phyloP scores from a whole-genome alignment of 1,284 basidiomycete species.

The Pseudozyma sp. region DNA sequence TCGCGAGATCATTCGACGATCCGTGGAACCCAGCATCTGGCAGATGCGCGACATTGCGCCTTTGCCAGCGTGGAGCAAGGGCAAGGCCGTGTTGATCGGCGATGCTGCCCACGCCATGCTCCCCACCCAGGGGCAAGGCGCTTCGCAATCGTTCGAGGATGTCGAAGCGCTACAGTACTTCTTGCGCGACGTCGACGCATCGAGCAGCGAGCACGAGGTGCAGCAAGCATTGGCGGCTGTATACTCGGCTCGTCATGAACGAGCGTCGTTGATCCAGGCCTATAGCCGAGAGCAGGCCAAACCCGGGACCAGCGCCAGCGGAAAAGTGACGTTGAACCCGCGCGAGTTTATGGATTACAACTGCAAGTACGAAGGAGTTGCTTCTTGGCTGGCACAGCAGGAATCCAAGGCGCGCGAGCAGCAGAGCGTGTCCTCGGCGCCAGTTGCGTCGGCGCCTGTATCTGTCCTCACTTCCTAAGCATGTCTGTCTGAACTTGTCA shows the following conservation, averaged over 20 bases:
- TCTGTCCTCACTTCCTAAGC: no score
- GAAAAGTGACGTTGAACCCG: slow-evolving; percentile 14
- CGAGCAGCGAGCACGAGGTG: neutral
- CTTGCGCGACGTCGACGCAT: slow-evolving; percentile 3
- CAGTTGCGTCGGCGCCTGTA: no score
- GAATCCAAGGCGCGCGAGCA: neutral
- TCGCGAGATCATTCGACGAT: slow-evolving; percentile 74
- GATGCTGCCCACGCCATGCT: slow-evolving; percentile 65
- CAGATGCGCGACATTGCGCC: slow-evolving; percentile 66
- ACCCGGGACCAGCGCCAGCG: slow-evolving; percentile 7
- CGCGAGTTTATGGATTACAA: slow-evolving; percentile 23
- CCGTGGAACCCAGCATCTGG: slow-evolving; percentile 59
- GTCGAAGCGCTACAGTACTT: slow-evolving; percentile 25
- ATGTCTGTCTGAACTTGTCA: no score
- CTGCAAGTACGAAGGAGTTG: slow-evolving; percentile 13
- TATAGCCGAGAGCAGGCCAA: slow-evolving; percentile 21
- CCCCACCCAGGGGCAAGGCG: slow-evolving; percentile 33
- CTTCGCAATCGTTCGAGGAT: slow-evolving; percentile 33
- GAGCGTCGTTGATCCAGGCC: slow-evolving; percentile 9
- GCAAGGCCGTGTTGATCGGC: slow-evolving; percentile 62
- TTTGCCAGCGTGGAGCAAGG: slow-evolving; percentile 57
- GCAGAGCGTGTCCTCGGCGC: no score
- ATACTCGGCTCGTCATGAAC: slow-evolving; percentile 6
- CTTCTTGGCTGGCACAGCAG: slow-evolving; percentile 5
- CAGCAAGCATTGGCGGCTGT: slow-evolving; percentile 4